Conservation (phyloP, 352 stramenopile genomes). For the Globisporangium alternatum region DNA sequence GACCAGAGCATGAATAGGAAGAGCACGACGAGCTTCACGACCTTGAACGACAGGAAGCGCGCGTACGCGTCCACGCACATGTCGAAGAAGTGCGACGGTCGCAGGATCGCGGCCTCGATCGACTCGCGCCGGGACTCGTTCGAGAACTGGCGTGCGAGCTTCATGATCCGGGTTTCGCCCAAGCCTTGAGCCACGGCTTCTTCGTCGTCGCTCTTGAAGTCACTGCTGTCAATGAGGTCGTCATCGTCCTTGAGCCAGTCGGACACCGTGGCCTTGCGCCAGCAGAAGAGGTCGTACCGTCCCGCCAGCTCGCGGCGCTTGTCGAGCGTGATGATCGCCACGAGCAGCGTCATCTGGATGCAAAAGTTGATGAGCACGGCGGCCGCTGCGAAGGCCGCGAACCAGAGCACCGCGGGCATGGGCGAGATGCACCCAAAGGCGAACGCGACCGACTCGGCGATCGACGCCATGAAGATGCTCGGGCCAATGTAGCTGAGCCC, state of each 20-base stretch:
- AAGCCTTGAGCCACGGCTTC: neutral
- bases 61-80: slow-evolving; percentile 39
- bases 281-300: slow-evolving; percentile 62
- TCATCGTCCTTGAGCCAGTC: slow-evolving; percentile 18
- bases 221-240: neutral
- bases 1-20: slow-evolving; percentile 44
- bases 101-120: slow-evolving; percentile 17
- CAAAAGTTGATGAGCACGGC: slow-evolving; percentile 50
- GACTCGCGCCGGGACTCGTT: slow-evolving; percentile 15
- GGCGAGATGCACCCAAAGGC: slow-evolving; percentile 50
- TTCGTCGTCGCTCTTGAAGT: slow-evolving; percentile 3
- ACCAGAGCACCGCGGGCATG: slow-evolving; percentile 64
- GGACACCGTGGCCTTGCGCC: slow-evolving; percentile 15
- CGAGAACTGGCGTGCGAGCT: slow-evolving; percentile 10
- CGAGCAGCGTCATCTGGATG: slow-evolving; percentile 67
- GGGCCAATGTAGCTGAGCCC: slow-evolving; percentile 48
- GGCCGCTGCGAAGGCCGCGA: slow-evolving; percentile 48
- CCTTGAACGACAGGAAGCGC: slow-evolving; percentile 32
- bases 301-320: slow-evolving; percentile 63
- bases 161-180: neutral
- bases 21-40: slow-evolving; percentile 59
- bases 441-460: slow-evolving; percentile 47
- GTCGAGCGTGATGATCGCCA: slow-evolving; percentile 59
- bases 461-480: slow-evolving; percentile 51
- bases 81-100: slow-evolving; percentile 35